A percentile compares a stretch with the other conserved stretches of the same genome.
Conservation (phyloP, 2,329 filamentous ascomycete species). For the Xylaria multiplex region DNA sequence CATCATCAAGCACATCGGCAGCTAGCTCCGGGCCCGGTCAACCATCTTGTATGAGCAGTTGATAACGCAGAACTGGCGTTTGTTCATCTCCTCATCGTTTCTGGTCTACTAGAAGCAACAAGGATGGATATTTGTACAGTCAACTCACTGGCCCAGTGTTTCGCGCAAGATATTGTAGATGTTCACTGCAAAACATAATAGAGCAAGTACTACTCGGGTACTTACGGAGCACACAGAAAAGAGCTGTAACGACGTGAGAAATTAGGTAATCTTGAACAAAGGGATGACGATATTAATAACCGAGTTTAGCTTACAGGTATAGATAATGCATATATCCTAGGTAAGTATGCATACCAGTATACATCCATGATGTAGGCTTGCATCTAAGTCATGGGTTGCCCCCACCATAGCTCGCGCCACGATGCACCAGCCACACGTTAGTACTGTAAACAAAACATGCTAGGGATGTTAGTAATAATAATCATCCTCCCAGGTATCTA, state of each 20-base stretch:
- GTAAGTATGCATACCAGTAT: too few species aligned
- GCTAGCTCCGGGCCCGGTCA: neutral
- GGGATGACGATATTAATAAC: neutral
- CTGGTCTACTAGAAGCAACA: constrained; percentile 3
- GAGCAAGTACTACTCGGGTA: too few species aligned
- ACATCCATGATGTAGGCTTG: too few species aligned
- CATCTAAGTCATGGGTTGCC: too few species aligned
- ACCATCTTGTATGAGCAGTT: neutral
- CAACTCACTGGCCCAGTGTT: neutral
- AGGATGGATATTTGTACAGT: neutral
- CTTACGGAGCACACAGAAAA: too few species aligned
- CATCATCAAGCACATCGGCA: neutral
- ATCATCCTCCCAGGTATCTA: too few species aligned
- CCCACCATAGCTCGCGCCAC: constrained; percentile 34
- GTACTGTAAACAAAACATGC: neutral
- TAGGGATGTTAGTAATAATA: neutral
- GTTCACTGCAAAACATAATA: too few species aligned
- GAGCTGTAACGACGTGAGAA: too few species aligned
- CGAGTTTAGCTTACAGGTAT: too few species aligned
- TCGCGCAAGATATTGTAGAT: too few species aligned
- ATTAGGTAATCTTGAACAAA: neutral
- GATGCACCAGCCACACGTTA: neutral
- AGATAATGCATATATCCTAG: too few species aligned
- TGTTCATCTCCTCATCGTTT: neutral
- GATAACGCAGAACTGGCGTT: neutral